Conservation (phyloP, 1,139 yeast species). For the Blastobotrys indianensis region DNA sequence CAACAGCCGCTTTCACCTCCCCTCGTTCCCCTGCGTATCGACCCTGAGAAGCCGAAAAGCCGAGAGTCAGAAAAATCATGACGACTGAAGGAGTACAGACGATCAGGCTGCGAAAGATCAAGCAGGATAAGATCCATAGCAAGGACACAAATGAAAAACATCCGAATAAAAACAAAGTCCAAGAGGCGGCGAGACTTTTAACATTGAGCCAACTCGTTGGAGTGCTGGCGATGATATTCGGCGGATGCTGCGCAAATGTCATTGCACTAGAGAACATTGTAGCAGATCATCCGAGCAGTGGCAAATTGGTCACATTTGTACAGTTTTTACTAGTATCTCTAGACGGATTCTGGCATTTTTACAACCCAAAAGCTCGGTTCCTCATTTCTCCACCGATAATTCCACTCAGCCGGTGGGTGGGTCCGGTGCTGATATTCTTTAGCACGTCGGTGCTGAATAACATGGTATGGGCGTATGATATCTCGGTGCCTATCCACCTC, state of each 20-base stretch:
- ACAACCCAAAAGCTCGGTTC: slow-evolving; percentile 22
- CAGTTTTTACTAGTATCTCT: slow-evolving; percentile 54
- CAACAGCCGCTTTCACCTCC: too few relatives aligned
- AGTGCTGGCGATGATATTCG: slow-evolving; percentile 45
- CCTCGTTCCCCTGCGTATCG: too few relatives aligned
- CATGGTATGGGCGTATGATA: slow-evolving; percentile 49
- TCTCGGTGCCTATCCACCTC: slow-evolving; percentile 64
- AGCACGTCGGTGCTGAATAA: slow-evolving; percentile 52
- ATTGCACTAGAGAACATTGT: slow-evolving; percentile 54
- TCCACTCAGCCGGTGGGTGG: slow-evolving; percentile 46
- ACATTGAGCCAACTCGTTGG: not conserved
- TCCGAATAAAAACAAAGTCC: too few relatives aligned
- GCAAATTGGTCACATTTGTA: slow-evolving; percentile 51
- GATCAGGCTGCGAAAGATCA: too few relatives aligned
- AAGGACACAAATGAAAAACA: too few relatives aligned
- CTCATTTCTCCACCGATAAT: slow-evolving; percentile 27
- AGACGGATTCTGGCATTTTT: slow-evolving; percentile 34
- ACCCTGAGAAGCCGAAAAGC: too few relatives aligned
- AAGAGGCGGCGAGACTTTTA: not conserved
- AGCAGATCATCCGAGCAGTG: slow-evolving; percentile 37
- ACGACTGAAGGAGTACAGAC: too few relatives aligned
- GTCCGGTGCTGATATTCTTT: slow-evolving; percentile 49
- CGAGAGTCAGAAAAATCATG: too few relatives aligned
- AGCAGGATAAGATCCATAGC: too few relatives aligned
- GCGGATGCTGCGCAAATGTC: slow-evolving; percentile 72